A percentile compares a stretch with the other conserved stretches of the same genome.
Evolutionary conservation across 2,329 filamentous ascomycete genomes (phyloP).

Genomic region (Venturia oleaginea): DNA sequence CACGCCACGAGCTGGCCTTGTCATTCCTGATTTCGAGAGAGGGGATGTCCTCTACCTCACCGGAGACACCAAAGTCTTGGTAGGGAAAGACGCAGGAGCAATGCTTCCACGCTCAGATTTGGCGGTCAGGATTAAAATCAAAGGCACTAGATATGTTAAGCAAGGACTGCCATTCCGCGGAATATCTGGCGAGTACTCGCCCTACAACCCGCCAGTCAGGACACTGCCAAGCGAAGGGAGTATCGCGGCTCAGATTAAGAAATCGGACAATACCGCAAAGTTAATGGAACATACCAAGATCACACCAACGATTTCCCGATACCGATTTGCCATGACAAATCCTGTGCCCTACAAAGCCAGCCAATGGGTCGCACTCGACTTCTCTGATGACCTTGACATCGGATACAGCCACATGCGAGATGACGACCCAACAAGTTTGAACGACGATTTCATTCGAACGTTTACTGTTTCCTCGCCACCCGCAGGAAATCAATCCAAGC

Average conservation of each 20-base stretch:
- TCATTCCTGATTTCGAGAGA: conserved; percentile 64
- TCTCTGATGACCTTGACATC: conserved; percentile 56
- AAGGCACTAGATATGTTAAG: conserved; percentile 52
- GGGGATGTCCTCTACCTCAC: conserved; percentile 68
- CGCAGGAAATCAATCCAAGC: conserved; percentile 6
- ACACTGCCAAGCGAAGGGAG: conserved; percentile 51
- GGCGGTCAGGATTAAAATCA: conserved; percentile 58
- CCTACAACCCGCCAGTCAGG: conserved; percentile 70
- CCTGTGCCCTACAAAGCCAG: conserved; percentile 52
- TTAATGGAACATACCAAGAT: conserved; percentile 51
- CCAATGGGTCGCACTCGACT: conserved; percentile 70
- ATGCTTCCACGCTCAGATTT: conserved; percentile 63
- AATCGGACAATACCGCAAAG: conserved; percentile 37
- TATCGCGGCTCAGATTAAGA: conserved; percentile 18
- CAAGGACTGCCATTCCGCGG: conserved; percentile 62
- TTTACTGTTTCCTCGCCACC: conserved; percentile 66
- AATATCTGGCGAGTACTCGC: conserved; percentile 48
- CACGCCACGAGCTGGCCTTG: conserved; percentile 59
- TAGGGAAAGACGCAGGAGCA: conserved; percentile 51
- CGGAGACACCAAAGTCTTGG: conserved; percentile 56
- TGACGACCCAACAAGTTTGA: conserved; percentile 67
- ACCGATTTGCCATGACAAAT: conserved; percentile 43
- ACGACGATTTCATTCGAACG: conserved; percentile 75
- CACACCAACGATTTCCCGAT: conserved; percentile 58
- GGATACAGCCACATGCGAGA: conserved; percentile 82